Evolutionary conservation across 164 flowering plant species (phyloP).

Genomic region (Euptelea pleiosperma): DNA sequence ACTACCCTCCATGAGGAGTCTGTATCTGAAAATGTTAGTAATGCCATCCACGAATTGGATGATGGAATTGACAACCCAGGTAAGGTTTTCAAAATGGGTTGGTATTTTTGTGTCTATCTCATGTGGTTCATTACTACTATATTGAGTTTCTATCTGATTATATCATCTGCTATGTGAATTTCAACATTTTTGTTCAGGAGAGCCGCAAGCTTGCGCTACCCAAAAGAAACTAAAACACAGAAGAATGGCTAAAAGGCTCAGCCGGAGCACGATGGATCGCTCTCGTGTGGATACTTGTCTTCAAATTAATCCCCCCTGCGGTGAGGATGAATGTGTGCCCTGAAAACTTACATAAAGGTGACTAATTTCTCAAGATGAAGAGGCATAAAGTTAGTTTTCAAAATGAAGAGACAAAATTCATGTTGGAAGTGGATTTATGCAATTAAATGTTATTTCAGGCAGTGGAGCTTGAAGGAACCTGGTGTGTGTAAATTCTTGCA

Average conservation of each 20-base stretch:
- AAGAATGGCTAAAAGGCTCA: slow-evolving; percentile 35
- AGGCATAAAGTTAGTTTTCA: too few relatives aligned
- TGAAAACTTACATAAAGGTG: too few relatives aligned
- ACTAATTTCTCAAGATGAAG: too few relatives aligned
- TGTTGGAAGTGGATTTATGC: too few relatives aligned
- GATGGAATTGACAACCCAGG: slow-evolving; percentile 15
- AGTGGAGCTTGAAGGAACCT: too few relatives aligned
- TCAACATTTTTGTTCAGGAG: slow-evolving; percentile 17
- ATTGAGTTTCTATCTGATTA: background rate
- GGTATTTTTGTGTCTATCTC: background rate
- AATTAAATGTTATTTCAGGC: too few relatives aligned
- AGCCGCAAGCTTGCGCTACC: slow-evolving; percentile 3
- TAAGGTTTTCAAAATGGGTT: slow-evolving; percentile 1
- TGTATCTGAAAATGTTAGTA: background rate
- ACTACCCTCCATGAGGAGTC: slow-evolving; percentile 24
- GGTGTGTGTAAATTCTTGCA: too few relatives aligned
- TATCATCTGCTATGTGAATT: background rate
- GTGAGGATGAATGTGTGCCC: too few relatives aligned
- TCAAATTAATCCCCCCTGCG: background rate
- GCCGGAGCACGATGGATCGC: background rate
- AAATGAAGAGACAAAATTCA: too few relatives aligned
- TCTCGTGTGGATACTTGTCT: background rate
- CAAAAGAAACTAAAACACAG: slow-evolving; percentile 35
- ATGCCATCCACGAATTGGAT: slow-evolving; percentile 17
- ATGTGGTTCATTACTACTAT: background rate